These are phyloP conservation scores for Colletotrichum agaves DNA, from an alignment of 2,329 filamentous ascomycete genomes.

Conservation along the genomic window DNA sequence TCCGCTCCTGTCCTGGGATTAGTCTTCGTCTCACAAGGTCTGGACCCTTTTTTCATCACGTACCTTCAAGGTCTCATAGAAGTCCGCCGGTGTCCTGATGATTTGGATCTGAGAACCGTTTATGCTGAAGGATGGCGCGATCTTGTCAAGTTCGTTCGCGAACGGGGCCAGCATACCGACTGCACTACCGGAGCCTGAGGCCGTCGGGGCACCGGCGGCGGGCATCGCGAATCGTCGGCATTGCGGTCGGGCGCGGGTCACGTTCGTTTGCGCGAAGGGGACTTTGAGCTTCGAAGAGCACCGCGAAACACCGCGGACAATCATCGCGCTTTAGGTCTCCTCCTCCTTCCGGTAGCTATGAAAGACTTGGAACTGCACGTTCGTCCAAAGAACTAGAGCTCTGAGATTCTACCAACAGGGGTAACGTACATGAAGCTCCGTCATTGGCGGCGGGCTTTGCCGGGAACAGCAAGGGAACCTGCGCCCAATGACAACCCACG, in stretches of 20 bases:
- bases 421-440: slow-evolving; percentile 34
- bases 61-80: slow-evolving; percentile 92
- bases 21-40: not conserved
- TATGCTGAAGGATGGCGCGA: slow-evolving; percentile 92
- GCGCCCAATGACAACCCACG: slow-evolving; percentile 24
- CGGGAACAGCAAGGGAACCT: slow-evolving; percentile 18
- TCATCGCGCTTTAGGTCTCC: slow-evolving; percentile 42
- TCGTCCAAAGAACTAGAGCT: slow-evolving; percentile 20
- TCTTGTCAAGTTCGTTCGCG: slow-evolving; percentile 80
- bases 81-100: slow-evolving; percentile 83
- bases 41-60: slow-evolving; percentile 9
- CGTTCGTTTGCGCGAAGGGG: slow-evolving; percentile 21
- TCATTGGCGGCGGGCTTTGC: slow-evolving; percentile 36
- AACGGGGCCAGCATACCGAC: slow-evolving; percentile 63
- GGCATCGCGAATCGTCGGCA: slow-evolving; percentile 37
- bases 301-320: slow-evolving; percentile 47
- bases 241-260: slow-evolving; percentile 30
- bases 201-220: slow-evolving; percentile 31
- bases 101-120: slow-evolving; percentile 83
- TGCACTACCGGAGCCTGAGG: slow-evolving; percentile 43
- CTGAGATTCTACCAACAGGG: slow-evolving; percentile 20
- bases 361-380: not conserved
- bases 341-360: not conserved
- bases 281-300: slow-evolving; percentile 43
- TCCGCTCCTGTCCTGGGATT: slow-evolving; percentile 71